Evolutionary conservation across 352 stramenopile species (phyloP).

Genomic region (Phytopythium boreale): DNA sequence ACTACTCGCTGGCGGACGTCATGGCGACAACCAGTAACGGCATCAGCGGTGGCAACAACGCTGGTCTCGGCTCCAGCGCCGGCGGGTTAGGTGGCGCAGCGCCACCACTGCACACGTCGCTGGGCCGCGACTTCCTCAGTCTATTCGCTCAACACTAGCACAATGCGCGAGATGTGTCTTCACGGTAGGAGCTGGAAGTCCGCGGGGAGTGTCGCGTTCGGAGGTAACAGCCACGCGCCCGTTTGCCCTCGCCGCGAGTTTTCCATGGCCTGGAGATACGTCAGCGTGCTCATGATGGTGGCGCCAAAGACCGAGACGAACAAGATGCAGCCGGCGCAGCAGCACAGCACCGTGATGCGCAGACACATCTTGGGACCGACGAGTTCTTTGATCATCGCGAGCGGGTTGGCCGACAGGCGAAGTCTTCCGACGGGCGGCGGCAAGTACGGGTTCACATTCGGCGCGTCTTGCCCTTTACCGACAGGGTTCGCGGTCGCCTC

Average conservation of each 20-base stretch:
- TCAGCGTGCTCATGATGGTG: slow-evolving; percentile 77
- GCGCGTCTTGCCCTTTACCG: slow-evolving; percentile 75
- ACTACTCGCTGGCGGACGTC: slow-evolving; percentile 49
- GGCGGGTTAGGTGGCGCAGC: not conserved
- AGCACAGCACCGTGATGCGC: slow-evolving; percentile 41
- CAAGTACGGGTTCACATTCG: slow-evolving; percentile 91
- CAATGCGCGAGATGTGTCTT: not conserved
- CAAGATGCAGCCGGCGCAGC: slow-evolving; percentile 53
- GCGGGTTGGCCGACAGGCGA: slow-evolving; percentile 75
- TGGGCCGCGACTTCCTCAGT: slow-evolving; percentile 76
- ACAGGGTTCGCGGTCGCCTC: slow-evolving; percentile 68
- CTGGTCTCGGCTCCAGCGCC: not conserved
- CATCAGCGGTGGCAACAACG: slow-evolving; percentile 1
- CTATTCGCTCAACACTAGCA: slow-evolving; percentile 71
- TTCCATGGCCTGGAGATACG: slow-evolving; percentile 43
- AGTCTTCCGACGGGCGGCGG: slow-evolving; percentile 85
- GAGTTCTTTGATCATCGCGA: slow-evolving; percentile 78
- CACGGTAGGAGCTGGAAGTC: slow-evolving; percentile 2
- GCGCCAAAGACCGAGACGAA: slow-evolving; percentile 68
- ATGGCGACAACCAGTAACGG: slow-evolving; percentile 8
- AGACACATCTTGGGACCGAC: slow-evolving; percentile 60
- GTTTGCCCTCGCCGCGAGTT: not conserved
- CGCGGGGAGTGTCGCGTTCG: slow-evolving; percentile 1
- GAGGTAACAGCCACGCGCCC: slow-evolving; percentile 1
- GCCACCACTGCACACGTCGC: slow-evolving; percentile 56